Evolutionary conservation across 2,329 filamentous ascomycete genomes (phyloP).

Genomic region (Lachnellula subtilissima): DNA sequence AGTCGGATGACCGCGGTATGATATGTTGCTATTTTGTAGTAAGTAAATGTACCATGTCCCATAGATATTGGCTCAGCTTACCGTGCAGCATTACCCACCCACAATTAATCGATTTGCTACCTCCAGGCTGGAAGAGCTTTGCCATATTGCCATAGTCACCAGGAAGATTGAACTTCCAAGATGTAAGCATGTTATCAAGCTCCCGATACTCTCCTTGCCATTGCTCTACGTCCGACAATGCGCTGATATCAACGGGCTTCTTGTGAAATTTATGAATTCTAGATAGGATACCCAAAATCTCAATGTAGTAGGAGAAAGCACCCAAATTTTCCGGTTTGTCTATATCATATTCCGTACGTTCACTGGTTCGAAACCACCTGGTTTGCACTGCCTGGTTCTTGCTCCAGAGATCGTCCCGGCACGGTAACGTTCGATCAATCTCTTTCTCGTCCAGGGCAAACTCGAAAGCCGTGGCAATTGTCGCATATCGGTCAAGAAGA

Average conservation of each 20-base stretch:
- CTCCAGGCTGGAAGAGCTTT: constrained; percentile 66
- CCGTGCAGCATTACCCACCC: constrained; percentile 84
- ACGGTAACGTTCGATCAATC: constrained; percentile 81
- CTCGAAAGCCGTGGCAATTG: constrained; percentile 85
- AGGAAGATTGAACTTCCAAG: constrained; percentile 81
- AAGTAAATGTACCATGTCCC: background rate
- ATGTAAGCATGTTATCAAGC: constrained; percentile 71
- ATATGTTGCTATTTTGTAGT: constrained; percentile 56
- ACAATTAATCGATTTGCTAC: constrained; percentile 67
- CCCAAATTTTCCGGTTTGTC: constrained; percentile 77
- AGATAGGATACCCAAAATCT: constrained; percentile 81
- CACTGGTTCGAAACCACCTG: constrained; percentile 64
- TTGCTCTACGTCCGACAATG: constrained; percentile 75
- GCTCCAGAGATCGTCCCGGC: constrained; percentile 79
- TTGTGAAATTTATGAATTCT: constrained; percentile 87
- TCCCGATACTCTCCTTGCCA: constrained; percentile 87
- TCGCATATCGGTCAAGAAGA: constrained; percentile 82
- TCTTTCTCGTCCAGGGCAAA: constrained; percentile 86
- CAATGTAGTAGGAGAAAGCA: constrained; percentile 84
- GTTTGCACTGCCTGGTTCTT: constrained; percentile 83
- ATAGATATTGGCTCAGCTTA: constrained; percentile 7
- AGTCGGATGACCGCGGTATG: constrained; percentile 86
- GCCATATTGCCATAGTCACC: constrained; percentile 80
- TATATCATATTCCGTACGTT: constrained; percentile 54
- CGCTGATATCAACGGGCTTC: constrained; percentile 82